Conservation (phyloP, 2,329 filamentous ascomycete species). For the Periconia sp. region DNA sequence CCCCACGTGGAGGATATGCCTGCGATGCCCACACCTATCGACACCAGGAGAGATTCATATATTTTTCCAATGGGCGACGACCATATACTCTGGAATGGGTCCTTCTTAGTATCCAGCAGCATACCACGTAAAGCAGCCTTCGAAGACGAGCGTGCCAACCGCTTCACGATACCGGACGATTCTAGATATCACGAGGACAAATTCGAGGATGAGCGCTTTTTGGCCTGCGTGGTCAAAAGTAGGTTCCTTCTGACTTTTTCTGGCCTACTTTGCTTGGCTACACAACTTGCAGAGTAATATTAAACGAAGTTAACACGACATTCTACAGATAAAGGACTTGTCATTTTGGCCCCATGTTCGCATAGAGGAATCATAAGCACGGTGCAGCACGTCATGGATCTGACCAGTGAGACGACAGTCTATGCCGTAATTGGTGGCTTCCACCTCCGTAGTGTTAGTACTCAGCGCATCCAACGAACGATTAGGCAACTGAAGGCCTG, state of each 20-base stretch:
- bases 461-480: background rate
- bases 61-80: background rate
- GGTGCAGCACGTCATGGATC: background rate
- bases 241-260: background rate
- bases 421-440: conserved; percentile 1
- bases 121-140: background rate
- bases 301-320: background rate
- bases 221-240: background rate
- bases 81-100: background rate
- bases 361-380: background rate
- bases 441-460: background rate
- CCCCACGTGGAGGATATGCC: too few species aligned
- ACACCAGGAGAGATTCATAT: too few species aligned
- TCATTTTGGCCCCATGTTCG: background rate
- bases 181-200: background rate
- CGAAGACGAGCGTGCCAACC: too few species aligned
- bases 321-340: background rate
- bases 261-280: background rate
- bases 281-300: background rate
- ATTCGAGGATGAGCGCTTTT: background rate
- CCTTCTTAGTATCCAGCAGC: background rate
- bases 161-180: too few species aligned
- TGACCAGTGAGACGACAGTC: background rate
- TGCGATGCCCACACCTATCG: too few species aligned
- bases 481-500: background rate